These are phyloP conservation scores for Neurospora sublineolata DNA, from an alignment of 495 filamentous ascomycete species.

Conservation along the genomic window DNA sequence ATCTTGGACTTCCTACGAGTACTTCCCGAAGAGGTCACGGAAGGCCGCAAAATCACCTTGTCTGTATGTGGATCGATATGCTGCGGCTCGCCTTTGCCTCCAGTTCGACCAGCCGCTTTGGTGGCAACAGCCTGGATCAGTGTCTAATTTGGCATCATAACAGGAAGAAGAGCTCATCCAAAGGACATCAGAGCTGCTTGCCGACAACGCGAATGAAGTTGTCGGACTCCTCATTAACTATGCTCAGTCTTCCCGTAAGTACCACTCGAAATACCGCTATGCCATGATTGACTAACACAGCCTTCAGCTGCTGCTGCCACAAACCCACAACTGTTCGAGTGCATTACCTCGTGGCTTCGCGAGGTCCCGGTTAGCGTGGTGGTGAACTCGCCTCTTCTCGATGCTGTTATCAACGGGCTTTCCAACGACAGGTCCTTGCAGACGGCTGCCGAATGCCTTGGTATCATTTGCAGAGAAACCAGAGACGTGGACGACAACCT, in stretches of 20 bases:
- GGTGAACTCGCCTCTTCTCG: slow-evolving; percentile 74
- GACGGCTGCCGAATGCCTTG: slow-evolving; percentile 85
- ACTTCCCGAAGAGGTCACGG: slow-evolving; percentile 95
- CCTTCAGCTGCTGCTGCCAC: slow-evolving; percentile 51
- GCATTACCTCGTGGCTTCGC: slow-evolving; percentile 90
- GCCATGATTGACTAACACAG: neutral
- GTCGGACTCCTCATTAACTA: slow-evolving; percentile 78
- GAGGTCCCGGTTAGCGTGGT: slow-evolving; percentile 79
- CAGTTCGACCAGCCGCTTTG: slow-evolving; percentile 24
- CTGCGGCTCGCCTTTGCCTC: slow-evolving; percentile 35
- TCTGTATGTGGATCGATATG: slow-evolving; percentile 71
- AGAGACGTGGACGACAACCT: slow-evolving; percentile 83
- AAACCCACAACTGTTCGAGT: slow-evolving; percentile 85
- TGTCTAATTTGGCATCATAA: slow-evolving; percentile 40
- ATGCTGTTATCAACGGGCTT: slow-evolving; percentile 66
- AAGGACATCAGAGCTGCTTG: slow-evolving; percentile 77
- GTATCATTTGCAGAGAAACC: slow-evolving; percentile 83
- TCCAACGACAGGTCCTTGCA: slow-evolving; percentile 68
- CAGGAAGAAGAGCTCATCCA: slow-evolving; percentile 86
- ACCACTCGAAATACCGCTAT: neutral
- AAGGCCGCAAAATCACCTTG: slow-evolving; percentile 96
- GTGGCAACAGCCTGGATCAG: slow-evolving; percentile 32
- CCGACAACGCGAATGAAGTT: slow-evolving; percentile 80
- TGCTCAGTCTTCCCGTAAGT: slow-evolving; percentile 76
- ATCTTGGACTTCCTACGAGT: slow-evolving; percentile 93